phyloP scores from a whole-genome alignment of 2,329 filamentous ascomycete species.

The Endoconidiophora polonica region DNA sequence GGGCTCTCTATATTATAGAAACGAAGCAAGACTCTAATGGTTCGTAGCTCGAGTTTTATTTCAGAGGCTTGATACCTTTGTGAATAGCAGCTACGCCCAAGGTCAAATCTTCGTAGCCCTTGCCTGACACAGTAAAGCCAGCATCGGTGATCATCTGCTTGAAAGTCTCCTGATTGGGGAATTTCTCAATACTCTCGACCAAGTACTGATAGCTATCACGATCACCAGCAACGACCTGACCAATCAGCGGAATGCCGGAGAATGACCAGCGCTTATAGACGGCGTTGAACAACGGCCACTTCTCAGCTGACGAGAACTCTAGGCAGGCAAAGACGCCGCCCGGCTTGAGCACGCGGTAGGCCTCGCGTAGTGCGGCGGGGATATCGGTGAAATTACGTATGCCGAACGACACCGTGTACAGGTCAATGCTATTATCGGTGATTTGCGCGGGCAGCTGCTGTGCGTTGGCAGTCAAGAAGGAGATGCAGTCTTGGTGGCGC shows the following conservation, averaged over 20 bases:
- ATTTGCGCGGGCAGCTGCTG: constrained; percentile 51
- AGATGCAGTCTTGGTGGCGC: constrained; percentile 36
- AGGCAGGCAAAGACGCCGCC: constrained; percentile 93
- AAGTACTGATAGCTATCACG: constrained; percentile 95
- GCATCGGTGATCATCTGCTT: constrained; percentile 66
- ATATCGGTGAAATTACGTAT: constrained; percentile 97
- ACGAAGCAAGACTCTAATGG: too few species aligned
- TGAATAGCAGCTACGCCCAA: constrained; percentile 91
- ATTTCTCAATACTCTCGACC: constrained; percentile 91
- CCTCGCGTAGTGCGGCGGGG: constrained; percentile 63
- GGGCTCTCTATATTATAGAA: too few species aligned
- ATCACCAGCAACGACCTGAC: constrained; percentile 85
- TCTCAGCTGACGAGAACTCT: constrained; percentile 76
- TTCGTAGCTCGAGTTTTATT: not conserved
- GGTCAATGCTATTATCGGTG: constrained; percentile 57
- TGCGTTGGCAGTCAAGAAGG: constrained; percentile 82
- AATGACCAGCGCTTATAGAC: constrained; percentile 96
- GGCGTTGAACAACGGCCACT: constrained; percentile 60
- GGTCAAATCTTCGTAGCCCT: constrained; percentile 79
- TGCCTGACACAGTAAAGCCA: constrained; percentile 69
- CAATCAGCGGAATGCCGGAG: constrained; percentile 81
- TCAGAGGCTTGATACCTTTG: constrained; percentile 70
- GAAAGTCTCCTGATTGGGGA: constrained; percentile 76
- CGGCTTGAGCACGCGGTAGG: constrained; percentile 76
- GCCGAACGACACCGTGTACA: constrained; percentile 95